Base-by-base conservation (phyloP, 257 asterid genomes). In the Hygrophila difformis region DNA sequence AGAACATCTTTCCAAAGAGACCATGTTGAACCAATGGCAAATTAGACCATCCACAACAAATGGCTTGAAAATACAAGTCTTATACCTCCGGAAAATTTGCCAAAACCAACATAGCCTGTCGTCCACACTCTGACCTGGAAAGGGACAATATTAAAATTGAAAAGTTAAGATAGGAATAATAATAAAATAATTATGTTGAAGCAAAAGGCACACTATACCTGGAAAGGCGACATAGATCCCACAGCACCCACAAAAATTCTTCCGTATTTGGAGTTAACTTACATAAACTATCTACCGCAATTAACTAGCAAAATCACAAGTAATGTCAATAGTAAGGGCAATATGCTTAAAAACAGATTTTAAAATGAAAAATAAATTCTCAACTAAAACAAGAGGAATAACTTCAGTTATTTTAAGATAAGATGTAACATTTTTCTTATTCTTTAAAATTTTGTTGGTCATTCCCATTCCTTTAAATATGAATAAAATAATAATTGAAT, bases 211-310 rank as follows among this genome's bases (percentile, higher is more conserved):
- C 12, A 33, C 53, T 57, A 36, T 72, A 89, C 98, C 98, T 77
- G 52, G 96, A 71, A 63, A 85, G 82, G 53, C 96, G 77, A 60
- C 98, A 86, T 13, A 91, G 81, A 58, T 91, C 93, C 98, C 98
- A 86, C 51, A 91, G 71, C 61, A 70, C 79, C 98, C 98, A 86
- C 56, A 91, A 56, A 65, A 82, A 77, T 53, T 86, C 98, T 73
- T 91, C 94, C 44, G 92, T 77, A 53, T 73, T 64, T 34, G 93
- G 89, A 48, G 84, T 61, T 69, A 77, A 68, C 51, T 76, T 61
- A 56, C 72, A 63, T 60, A 89, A 74, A 57, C 78, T 77, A 69
- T 82, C 94, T 36, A 89, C 62, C 44, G 92, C 84, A 54, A 66
- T 64, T 45, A 85, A 62, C 98, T 89, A 83, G 70, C 50, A 13